Conservation (phyloP, 1,284 basidiomycete species). For the Mycosarcoma mackinlayi region DNA sequence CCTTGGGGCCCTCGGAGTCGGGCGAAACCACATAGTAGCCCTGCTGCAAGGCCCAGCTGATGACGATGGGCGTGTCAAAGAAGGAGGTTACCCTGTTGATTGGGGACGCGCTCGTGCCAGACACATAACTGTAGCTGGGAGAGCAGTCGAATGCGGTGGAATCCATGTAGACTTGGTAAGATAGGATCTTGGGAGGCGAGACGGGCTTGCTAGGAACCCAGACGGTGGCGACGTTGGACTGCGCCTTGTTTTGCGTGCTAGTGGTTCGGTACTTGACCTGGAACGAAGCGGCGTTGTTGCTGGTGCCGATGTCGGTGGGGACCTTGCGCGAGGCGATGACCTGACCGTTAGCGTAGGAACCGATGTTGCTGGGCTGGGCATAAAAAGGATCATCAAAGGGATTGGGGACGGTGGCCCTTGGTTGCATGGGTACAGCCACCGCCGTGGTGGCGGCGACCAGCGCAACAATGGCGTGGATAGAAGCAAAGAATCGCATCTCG, state of each 20-base stretch:
- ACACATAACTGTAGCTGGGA: constrained; percentile 41
- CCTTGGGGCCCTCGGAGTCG: constrained; percentile 56
- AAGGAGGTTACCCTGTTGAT: constrained; percentile 25
- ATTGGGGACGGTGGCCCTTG: constrained; percentile 18
- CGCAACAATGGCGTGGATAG: constrained; percentile 5
- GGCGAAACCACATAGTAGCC: constrained; percentile 62
- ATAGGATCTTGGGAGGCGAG: constrained; percentile 51
- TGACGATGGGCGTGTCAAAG: constrained; percentile 38
- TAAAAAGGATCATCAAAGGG: constrained; percentile 57
- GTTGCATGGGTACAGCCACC: constrained; percentile 21
- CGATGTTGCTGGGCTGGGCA: constrained; percentile 27
- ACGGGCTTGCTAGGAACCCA: constrained; percentile 48
- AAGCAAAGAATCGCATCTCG: constrained; percentile 23
- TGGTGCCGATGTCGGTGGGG: constrained; percentile 30
- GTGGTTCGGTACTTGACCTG: constrained; percentile 57
- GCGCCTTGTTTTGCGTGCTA: constrained; percentile 22
- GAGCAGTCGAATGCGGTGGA: constrained; percentile 48
- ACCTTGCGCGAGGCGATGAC: constrained; percentile 41
- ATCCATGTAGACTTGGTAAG: constrained; percentile 52
- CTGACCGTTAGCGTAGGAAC: constrained; percentile 40
- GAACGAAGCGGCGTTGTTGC: constrained; percentile 35
- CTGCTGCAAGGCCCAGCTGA: constrained; percentile 49
- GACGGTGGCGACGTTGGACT: constrained; percentile 49
- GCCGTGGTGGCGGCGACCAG: constrained; percentile 18
- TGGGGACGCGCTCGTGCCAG: constrained; percentile 28